Evolutionary conservation across 2,329 filamentous ascomycete genomes (phyloP).

Genomic region (Hymenoscyphus occultus): DNA sequence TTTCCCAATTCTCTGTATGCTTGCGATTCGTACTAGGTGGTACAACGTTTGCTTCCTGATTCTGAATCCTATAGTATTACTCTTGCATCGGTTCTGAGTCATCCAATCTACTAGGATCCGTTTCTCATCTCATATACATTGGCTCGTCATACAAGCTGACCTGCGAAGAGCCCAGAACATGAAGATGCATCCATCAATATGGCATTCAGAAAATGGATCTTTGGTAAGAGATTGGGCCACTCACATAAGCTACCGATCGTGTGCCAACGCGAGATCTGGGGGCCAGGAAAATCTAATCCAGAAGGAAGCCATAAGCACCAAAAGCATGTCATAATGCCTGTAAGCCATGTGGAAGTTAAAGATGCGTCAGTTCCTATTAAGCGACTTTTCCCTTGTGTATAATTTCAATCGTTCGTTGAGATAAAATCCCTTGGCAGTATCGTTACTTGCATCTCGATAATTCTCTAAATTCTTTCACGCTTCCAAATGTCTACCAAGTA

Average conservation of each 20-base stretch:
- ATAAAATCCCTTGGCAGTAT: not conserved
- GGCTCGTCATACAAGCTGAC: not conserved
- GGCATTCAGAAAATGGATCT: not conserved
- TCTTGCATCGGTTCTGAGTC: not conserved
- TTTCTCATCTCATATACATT: conserved; percentile 1
- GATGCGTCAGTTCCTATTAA: not conserved
- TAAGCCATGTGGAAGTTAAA: not conserved
- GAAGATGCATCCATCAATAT: not conserved
- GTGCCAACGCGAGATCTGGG: not conserved
- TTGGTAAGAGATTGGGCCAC: not conserved
- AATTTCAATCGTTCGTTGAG: not conserved
- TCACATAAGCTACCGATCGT: not conserved
- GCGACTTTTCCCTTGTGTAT: not conserved
- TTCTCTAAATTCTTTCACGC: not conserved
- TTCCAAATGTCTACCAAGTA: not conserved
- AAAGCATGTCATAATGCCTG: conserved; percentile 1
- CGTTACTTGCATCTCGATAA: not conserved
- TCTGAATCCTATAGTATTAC: not conserved
- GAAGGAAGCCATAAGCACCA: not conserved
- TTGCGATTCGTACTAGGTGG: not conserved
- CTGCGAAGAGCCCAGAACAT: not conserved
- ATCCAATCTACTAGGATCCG: conserved; percentile 1
- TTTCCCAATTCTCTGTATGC: not conserved
- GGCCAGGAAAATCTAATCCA: not conserved
- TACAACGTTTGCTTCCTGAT: not conserved